A percentile compares a stretch with the other conserved stretches of the same genome.
phyloP scores from a whole-genome alignment of 805 yeast species.

The Torulaspora quercuum region DNA sequence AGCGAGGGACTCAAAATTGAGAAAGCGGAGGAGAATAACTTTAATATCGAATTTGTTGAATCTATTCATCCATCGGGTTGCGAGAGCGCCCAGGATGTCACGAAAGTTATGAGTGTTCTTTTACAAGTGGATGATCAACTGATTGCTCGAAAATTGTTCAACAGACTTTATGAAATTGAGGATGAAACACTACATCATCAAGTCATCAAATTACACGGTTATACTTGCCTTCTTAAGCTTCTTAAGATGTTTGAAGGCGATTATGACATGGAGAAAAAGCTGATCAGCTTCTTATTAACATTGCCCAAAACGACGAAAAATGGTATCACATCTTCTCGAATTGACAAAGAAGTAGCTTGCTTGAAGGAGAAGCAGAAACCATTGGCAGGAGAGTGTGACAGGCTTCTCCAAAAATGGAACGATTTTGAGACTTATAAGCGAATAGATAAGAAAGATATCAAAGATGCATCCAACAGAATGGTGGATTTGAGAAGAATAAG shows the following conservation, averaged over 20 bases:
- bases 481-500: constrained; percentile 34
- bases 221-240: constrained; percentile 66
- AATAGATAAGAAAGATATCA: constrained; percentile 58
- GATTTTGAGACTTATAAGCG: constrained; percentile 75
- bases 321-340: constrained; percentile 67
- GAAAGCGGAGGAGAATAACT: constrained; percentile 46
- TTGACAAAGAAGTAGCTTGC: constrained; percentile 55
- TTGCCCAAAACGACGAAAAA: constrained; percentile 77
- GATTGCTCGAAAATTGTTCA: constrained; percentile 62
- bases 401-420: constrained; percentile 65
- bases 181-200: constrained; percentile 51
- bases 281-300: constrained; percentile 54
- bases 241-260: constrained; percentile 42
- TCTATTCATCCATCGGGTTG: constrained; percentile 53
- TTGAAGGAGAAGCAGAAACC: constrained; percentile 31
- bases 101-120: constrained; percentile 75
- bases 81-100: constrained; percentile 52
- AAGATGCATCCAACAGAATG: constrained; percentile 26
- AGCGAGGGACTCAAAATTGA: constrained; percentile 43
- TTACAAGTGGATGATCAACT: constrained; percentile 70
- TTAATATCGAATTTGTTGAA: constrained; percentile 63
- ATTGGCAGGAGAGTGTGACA: constrained; percentile 32
- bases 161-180: constrained; percentile 51
- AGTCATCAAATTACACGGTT: constrained; percentile 80
- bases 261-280: constrained; percentile 42